A percentile compares a stretch with the other conserved stretches of the same genome.
Evolutionary conservation across 164 flowering plant genomes (phyloP).

Genomic region (Sextonia rubra): DNA sequence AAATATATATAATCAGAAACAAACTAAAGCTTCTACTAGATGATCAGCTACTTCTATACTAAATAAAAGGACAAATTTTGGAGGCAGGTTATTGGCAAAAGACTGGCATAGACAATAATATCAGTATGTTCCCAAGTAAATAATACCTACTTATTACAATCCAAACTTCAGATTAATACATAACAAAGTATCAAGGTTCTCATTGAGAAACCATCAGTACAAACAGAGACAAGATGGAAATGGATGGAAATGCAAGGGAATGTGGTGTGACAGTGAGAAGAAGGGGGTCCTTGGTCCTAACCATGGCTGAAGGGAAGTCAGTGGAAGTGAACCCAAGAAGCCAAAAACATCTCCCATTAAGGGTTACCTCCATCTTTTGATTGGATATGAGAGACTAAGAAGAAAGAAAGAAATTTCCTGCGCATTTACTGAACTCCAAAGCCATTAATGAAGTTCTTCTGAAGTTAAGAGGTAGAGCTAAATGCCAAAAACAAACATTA

Average conservation of each 20-base stretch:
- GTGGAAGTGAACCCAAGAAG: constrained; percentile 9
- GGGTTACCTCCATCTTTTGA: constrained; percentile 5
- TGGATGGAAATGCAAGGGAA: neutral
- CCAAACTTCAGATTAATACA: constrained; percentile 1
- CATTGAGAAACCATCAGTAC: neutral
- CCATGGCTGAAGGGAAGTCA: constrained; percentile 10
- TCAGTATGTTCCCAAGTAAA: constrained; percentile 6
- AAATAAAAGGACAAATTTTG: too few species aligned
- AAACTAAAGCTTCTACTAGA: neutral
- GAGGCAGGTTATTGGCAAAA: neutral
- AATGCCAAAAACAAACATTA: constrained; percentile 20
- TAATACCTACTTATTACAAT: constrained; percentile 11
- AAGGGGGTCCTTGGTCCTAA: constrained; percentile 6
- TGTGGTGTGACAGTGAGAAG: neutral
- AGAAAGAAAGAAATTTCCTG: neutral
- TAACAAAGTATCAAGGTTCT: constrained; percentile 4
- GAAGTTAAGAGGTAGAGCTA: constrained; percentile 7
- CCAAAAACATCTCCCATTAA: constrained; percentile 13
- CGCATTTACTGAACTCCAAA: constrained; percentile 7
- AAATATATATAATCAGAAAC: neutral
- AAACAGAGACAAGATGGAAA: neutral
- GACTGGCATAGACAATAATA: neutral
- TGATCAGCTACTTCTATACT: neutral
- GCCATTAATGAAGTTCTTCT: constrained; percentile 14
- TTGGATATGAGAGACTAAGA: neutral